These are phyloP conservation scores for Astragalus membranaceus DNA, from an alignment of 306 rosid species.

Conservation along the genomic window DNA sequence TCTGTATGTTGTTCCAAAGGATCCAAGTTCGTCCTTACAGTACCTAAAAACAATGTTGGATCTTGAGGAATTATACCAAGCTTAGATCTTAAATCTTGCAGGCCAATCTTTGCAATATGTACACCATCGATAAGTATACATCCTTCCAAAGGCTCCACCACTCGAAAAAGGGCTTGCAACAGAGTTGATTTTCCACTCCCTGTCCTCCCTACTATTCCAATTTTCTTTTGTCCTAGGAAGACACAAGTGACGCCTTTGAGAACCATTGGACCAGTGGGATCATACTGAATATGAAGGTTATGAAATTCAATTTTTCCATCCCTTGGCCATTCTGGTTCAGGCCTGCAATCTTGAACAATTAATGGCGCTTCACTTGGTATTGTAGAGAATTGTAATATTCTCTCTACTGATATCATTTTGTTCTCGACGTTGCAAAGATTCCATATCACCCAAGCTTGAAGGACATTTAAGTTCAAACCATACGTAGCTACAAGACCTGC, in stretches of 20 bases:
- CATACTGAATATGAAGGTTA: conserved; percentile 56
- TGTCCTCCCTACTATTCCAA: conserved; percentile 78
- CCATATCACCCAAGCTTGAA: conserved; percentile 91
- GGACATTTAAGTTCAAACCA: conserved; percentile 68
- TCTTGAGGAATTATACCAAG: conserved; percentile 78
- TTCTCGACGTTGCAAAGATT: conserved; percentile 88
- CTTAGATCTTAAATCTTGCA: conserved; percentile 71
- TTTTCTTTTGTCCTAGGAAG: conserved; percentile 58
- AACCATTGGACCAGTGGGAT: conserved; percentile 59
- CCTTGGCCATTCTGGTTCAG: conserved; percentile 66
- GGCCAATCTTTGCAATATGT: conserved; percentile 57
- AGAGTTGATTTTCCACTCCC: conserved; percentile 87
- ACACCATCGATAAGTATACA: conserved; percentile 51
- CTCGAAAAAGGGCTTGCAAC: conserved; percentile 72
- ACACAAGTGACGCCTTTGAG: conserved; percentile 69
- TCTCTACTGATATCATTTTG: conserved; percentile 87
- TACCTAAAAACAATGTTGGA: conserved; percentile 65
- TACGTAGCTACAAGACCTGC: conserved; percentile 82
- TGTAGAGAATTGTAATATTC: conserved; percentile 65
- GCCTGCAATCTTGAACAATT: conserved; percentile 44
- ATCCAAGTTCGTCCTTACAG: conserved; percentile 64
- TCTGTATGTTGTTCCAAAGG: conserved; percentile 57
- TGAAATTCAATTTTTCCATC: conserved; percentile 58
- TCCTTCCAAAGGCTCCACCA: conserved; percentile 65
- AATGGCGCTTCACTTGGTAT: conserved; percentile 70